Evolutionary conservation across 1,139 yeast genomes (phyloP), one percentile per base, ranked within the genome.

Genomic region (Suhomyces anneliseae): DNA sequence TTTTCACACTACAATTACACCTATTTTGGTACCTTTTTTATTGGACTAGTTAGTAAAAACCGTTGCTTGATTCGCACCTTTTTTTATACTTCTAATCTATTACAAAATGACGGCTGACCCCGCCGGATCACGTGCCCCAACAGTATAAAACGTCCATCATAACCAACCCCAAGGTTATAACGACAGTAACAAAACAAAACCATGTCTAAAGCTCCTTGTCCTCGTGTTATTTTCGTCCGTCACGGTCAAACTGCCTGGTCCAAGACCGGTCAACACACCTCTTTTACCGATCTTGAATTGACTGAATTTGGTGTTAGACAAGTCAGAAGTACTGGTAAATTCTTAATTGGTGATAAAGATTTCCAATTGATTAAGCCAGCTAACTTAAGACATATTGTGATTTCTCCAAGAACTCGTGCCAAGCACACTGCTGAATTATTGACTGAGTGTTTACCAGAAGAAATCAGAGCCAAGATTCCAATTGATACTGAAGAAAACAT

Each of bases 181-280:
- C 24, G 24, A 29, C 32, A 29, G 32, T 11, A 29, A 4, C 32
- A 5, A 4, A 5, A 4, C 32, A 3, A 8, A 9, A 29, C 32
- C 40, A 44, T 44, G 46, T 31, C 46, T 42, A 44, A 38, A 19
- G 49, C 51, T 14, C 45, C 52, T 10, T 77, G 89, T 24, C 96
- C 96, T 15, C 77, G 96, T 68, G 83, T 89, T 37, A 81, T 89
- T 34, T 82, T 89, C 57, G 82, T 88, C 44, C 92, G 97, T 58
- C 92, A 85, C 59, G 90, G 95, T 34, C 97, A 92, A 70, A 92
- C 98, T 3, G 96, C 83, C 66, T 92, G 98, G 98, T 90, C 97
- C 34, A 83, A 86, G 60, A 79, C 90, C 5, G 98, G 98, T 32
- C 96, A 89, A 65, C 85, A 89, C 68, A 92, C 98, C 7, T 89